phyloP scores from a whole-genome alignment of 495 filamentous ascomycete genomes.

The Wilcoxina mikolae region DNA sequence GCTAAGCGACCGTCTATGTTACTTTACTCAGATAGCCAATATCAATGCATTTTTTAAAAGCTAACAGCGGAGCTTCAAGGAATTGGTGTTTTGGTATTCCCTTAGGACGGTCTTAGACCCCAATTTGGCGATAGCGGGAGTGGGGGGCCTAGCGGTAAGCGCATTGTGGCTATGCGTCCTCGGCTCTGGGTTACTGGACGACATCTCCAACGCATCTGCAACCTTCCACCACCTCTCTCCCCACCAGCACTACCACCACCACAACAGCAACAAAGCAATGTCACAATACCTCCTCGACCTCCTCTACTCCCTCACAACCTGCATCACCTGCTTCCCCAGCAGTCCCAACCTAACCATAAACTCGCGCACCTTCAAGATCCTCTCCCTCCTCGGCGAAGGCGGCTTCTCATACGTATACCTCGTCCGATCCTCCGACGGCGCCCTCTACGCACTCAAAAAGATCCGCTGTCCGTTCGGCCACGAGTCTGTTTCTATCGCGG shows the following conservation, averaged over 20 bases:
- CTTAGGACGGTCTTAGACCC: too few species aligned
- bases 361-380: conserved; percentile 83
- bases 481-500: conserved; percentile 82
- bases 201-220: conserved; percentile 1
- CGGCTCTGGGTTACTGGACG: not conserved
- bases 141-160: too few species aligned
- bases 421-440: conserved; percentile 66
- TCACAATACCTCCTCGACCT: conserved; percentile 76
- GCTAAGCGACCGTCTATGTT: not conserved
- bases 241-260: not conserved
- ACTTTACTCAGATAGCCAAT: not conserved
- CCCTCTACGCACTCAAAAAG: conserved; percentile 91
- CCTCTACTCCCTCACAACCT: conserved; percentile 78
- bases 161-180: too few species aligned
- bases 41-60: not conserved
- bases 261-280: conserved; percentile 36
- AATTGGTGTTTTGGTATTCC: too few species aligned
- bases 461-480: conserved; percentile 95
- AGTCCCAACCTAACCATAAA: conserved; percentile 92
- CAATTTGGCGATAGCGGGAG: too few species aligned
- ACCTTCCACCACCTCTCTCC: not conserved
- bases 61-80: too few species aligned
- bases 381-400: conserved; percentile 85
- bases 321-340: conserved; percentile 87
- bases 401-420: conserved; percentile 98